Percentiles rank a stretch among this genome's conserved stretches.
phyloP scores from a whole-genome alignment of 441 rosid genomes.

The Flueggea neowawraea region DNA sequence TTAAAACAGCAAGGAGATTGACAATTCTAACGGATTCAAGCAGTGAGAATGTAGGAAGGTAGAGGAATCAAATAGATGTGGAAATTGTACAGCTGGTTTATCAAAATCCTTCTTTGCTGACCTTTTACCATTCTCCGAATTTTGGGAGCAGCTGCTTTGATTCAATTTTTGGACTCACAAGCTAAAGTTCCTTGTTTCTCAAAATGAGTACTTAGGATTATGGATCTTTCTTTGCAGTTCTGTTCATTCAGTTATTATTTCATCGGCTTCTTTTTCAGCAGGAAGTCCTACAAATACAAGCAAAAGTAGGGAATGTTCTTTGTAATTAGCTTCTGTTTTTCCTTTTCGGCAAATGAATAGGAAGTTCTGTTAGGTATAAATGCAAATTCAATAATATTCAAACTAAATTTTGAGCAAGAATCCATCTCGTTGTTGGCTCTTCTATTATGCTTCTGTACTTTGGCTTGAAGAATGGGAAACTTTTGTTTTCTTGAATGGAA shows the following conservation, averaged over 20 bases:
- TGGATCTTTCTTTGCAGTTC: neutral
- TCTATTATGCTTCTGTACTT: no score
- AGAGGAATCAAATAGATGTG: constrained; percentile 18
- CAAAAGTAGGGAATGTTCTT: constrained; percentile 1
- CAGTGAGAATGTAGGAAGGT: constrained; percentile 42
- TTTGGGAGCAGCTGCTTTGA: constrained; percentile 14
- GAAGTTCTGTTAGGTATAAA: neutral
- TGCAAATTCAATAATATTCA: constrained; percentile 2
- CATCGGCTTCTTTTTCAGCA: neutral
- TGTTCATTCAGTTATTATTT: constrained; percentile 4
- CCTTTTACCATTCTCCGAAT: constrained; percentile 17
- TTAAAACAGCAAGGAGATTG: constrained; percentile 48
- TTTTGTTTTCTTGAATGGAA: neutral
- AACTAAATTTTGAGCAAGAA: neutral
- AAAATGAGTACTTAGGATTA: constrained; percentile 9
- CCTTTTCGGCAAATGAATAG: constrained; percentile 3
- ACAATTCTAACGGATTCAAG: constrained; percentile 56
- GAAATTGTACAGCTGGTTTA: constrained; percentile 33
- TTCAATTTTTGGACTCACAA: constrained; percentile 10
- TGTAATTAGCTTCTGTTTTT: constrained; percentile 2
- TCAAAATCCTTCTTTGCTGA: constrained; percentile 18
- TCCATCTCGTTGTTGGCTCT: no score
- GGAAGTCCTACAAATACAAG: constrained; percentile 4
- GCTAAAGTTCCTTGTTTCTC: constrained; percentile 17
- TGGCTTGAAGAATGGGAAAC: no score